Percentiles rank a stretch among this genome's conserved stretches.
These are phyloP conservation scores for Nemania sp. DNA, from an alignment of 2,329 filamentous ascomycete genomes.

Conservation along the genomic window DNA sequence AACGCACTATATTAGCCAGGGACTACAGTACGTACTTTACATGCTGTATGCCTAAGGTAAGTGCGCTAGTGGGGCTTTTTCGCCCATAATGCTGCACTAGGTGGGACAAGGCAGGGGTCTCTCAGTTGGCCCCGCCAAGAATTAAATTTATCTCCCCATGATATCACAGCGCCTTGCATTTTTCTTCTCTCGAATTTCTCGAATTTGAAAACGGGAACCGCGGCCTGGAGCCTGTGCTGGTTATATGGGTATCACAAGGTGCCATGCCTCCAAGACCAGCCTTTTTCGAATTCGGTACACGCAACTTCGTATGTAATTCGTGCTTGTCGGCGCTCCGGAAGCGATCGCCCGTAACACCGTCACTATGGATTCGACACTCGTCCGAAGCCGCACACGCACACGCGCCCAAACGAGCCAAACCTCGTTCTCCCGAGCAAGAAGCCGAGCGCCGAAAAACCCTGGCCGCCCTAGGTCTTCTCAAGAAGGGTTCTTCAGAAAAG, in stretches of 20 bases:
- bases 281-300: conserved; percentile 31
- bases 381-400: conserved; percentile 29
- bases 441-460: conserved; percentile 37
- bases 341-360: conserved; percentile 28
- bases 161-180: conserved; percentile 16
- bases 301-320: conserved; percentile 39
- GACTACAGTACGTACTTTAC: too few relatives aligned
- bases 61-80: too few relatives aligned
- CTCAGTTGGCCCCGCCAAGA: too few relatives aligned
- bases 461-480: conserved; percentile 36
- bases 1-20: not conserved
- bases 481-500: conserved; percentile 25
- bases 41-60: not conserved
- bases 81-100: too few relatives aligned
- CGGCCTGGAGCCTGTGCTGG: conserved; percentile 4
- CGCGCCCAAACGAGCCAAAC: conserved; percentile 21
- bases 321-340: conserved; percentile 35
- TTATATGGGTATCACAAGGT: conserved; percentile 2
- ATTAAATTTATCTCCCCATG: conserved; percentile 1
- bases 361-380: conserved; percentile 33
- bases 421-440: conserved; percentile 31
- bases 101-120: too few relatives aligned
- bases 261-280: conserved; percentile 35
- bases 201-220: not conserved
- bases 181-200: not conserved